Evolutionary conservation across 768 basidiomycete genomes (phyloP).

Genomic region (Boletus vinaceobasis): DNA sequence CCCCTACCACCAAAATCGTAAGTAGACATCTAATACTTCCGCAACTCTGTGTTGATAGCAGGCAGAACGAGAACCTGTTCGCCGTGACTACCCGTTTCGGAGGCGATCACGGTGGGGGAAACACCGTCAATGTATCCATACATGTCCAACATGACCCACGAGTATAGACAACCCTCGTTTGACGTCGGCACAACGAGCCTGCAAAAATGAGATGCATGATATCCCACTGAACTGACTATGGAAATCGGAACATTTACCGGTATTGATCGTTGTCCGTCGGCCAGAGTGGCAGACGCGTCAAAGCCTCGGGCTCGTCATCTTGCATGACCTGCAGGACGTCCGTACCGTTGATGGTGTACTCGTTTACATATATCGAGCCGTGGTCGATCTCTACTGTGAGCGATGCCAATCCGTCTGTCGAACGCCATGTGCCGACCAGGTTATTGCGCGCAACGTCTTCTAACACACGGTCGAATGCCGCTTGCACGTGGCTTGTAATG

Average conservation of each 20-base stretch:
- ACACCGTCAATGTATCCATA: conserved; percentile 26
- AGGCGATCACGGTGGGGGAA: conserved; percentile 19
- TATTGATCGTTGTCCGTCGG: conserved; percentile 40
- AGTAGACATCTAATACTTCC: neutral
- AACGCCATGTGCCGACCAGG: conserved; percentile 37
- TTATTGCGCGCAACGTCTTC: conserved; percentile 22
- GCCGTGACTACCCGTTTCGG: neutral
- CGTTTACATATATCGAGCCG: conserved; percentile 28
- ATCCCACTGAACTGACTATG: neutral
- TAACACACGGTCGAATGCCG: conserved; percentile 33
- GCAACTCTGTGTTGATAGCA: conserved; percentile 8
- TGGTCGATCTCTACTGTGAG: conserved; percentile 31
- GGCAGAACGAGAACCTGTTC: conserved; percentile 14
- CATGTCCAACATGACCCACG: conserved; percentile 19
- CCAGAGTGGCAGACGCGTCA: conserved; percentile 29
- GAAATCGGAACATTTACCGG: conserved; percentile 19
- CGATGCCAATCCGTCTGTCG: conserved; percentile 24
- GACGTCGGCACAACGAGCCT: conserved; percentile 16
- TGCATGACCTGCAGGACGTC: conserved; percentile 37
- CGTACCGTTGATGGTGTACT: conserved; percentile 32
- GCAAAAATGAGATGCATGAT: neutral
- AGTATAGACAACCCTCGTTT: conserved; percentile 19
- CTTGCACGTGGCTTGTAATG: conserved; percentile 32
- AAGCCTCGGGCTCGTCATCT: neutral
- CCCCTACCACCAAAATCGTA: neutral